phyloP scores from a whole-genome alignment of 2,329 filamentous ascomycete species.

The Ophidiomyces ophidiicola region DNA sequence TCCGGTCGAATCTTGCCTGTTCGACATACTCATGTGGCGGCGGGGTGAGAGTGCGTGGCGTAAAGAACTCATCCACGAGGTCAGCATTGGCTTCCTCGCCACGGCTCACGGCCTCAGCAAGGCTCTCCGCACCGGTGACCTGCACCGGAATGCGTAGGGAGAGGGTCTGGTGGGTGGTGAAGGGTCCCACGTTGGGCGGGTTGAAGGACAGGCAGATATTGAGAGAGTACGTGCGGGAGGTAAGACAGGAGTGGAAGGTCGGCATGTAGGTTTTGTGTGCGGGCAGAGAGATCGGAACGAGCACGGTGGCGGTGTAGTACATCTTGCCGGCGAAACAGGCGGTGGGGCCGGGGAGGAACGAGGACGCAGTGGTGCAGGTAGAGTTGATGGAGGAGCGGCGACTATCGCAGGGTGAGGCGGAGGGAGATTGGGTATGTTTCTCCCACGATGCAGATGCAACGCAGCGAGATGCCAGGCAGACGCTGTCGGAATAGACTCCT shows the following conservation, averaged over 20 bases:
- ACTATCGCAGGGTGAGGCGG: constrained; percentile 20
- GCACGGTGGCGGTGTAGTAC: constrained; percentile 51
- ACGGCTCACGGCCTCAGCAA: constrained; percentile 1
- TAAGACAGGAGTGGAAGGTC: constrained; percentile 57
- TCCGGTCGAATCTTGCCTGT: constrained; percentile 5
- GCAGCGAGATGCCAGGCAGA: constrained; percentile 44
- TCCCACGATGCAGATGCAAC: constrained; percentile 47
- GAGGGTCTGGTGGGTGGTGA: constrained; percentile 28
- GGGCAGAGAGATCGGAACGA: constrained; percentile 53
- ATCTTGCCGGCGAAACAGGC: constrained; percentile 34
- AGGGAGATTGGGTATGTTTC: constrained; percentile 30
- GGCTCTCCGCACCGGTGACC: constrained; percentile 20
- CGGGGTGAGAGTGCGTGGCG: constrained; percentile 12
- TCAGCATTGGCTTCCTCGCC: neutral
- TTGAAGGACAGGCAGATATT: constrained; percentile 47
- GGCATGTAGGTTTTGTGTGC: constrained; percentile 49
- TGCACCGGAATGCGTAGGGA: constrained; percentile 36
- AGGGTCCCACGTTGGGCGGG: constrained; percentile 33
- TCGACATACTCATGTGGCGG: constrained; percentile 10
- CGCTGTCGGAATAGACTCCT: constrained; percentile 41
- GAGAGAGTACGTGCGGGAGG: constrained; percentile 52
- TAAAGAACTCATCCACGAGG: constrained; percentile 13
- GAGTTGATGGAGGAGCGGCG: constrained; percentile 19
- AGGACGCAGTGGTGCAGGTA: constrained; percentile 20
- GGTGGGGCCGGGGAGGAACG: constrained; percentile 25